Evolutionary conservation across 345 rosid genomes (phyloP).

Genomic region (Eucalyptus rudis): DNA sequence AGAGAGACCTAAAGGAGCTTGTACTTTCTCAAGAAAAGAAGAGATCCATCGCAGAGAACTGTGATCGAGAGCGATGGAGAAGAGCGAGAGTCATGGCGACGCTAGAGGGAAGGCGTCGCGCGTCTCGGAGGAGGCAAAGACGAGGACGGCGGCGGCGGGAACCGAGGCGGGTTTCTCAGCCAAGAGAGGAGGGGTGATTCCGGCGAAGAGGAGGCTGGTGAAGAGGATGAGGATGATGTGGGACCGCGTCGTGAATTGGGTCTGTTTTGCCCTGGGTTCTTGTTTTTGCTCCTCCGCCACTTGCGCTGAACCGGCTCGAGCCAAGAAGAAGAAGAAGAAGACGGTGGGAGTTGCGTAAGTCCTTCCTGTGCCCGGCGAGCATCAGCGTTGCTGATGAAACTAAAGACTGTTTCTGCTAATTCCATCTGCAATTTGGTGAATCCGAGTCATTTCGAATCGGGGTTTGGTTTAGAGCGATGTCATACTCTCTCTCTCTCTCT

Average conservation of each 20-base stretch:
- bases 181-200: conserved; percentile 21
- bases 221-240: conserved; percentile 25
- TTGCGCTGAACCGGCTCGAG: neutral
- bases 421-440: neutral
- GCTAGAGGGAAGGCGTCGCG: neutral
- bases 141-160: neutral
- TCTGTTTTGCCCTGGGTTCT: neutral
- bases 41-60: neutral
- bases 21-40: neutral
- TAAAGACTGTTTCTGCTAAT: neutral
- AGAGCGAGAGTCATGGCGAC: neutral
- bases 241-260: neutral
- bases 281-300: neutral
- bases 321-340: neutral
- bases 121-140: neutral
- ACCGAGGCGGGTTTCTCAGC: neutral
- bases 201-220: conserved; percentile 21
- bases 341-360: neutral
- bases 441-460: neutral
- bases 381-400: neutral
- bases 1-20: neutral
- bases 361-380: neutral
- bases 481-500: neutral
- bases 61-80: neutral
- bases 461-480: neutral